Conservation (phyloP, 352 stramenopile species). For the Globisporangium barbulae region DNA sequence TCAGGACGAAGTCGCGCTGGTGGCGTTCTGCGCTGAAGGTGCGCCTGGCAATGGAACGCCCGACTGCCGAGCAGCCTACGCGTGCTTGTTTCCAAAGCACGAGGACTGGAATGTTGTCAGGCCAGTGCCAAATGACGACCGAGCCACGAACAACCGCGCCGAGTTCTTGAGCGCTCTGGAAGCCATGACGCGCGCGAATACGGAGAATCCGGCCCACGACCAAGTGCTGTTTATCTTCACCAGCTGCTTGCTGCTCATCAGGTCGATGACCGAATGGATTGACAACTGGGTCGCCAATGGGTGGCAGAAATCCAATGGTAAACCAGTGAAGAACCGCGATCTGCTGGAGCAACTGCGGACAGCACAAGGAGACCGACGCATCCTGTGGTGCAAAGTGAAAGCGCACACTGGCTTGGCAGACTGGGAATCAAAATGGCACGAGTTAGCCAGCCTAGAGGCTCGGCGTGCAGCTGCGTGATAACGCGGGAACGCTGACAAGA, state of each 20-base stretch:
- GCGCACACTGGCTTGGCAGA: slow-evolving; percentile 42
- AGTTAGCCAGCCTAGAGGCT: not conserved
- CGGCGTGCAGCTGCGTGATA: not conserved
- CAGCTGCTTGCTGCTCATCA: slow-evolving; percentile 76
- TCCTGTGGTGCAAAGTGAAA: slow-evolving; percentile 70
- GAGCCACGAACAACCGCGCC: slow-evolving; percentile 33
- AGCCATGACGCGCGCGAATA: slow-evolving; percentile 62
- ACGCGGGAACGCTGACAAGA: not conserved
- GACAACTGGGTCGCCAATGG: slow-evolving; percentile 53
- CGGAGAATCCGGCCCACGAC: slow-evolving; percentile 31
- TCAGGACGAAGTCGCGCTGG: slow-evolving; percentile 42
- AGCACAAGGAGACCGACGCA: slow-evolving; percentile 36
- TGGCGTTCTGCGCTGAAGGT: slow-evolving; percentile 80
- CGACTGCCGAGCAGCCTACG: slow-evolving; percentile 55
- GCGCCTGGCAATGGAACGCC: slow-evolving; percentile 57
- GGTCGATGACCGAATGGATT: slow-evolving; percentile 79
- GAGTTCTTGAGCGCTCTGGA: slow-evolving; percentile 31
- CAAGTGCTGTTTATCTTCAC: slow-evolving; percentile 69
- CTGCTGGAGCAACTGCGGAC: slow-evolving; percentile 53
- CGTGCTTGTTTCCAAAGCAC: slow-evolving; percentile 73
- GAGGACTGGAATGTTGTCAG: slow-evolving; percentile 59
- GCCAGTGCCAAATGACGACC: slow-evolving; percentile 35
- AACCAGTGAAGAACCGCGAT: slow-evolving; percentile 58
- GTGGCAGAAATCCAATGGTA: slow-evolving; percentile 59
- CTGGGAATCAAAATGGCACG: not conserved